Base-by-base conservation (phyloP, 305 asterid genomes). In the Lippia alba region DNA sequence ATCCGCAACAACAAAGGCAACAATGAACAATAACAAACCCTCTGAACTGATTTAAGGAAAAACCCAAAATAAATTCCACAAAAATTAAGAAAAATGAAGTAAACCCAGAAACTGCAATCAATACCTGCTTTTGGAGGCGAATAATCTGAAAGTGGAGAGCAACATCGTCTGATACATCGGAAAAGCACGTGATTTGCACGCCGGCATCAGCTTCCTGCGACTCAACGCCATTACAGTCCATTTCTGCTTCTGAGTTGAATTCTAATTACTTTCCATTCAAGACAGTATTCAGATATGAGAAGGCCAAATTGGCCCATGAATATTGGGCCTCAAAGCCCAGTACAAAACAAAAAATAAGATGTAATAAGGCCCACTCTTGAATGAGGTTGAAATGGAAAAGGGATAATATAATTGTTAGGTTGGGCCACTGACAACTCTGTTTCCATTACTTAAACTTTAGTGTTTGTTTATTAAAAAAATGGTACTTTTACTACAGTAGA, bases 121-220 rank as follows among this genome's bases (percentile, higher is more conserved):
- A 1, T 1, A 83, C 98, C 97, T 93, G 98, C 67, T 87, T 89
- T 56, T 72, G 94, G 71, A 93, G 89, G 24, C 92, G 92, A 54
- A 93, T 81, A 70, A 93, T 93, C 77, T 91, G 97, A 79, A 87
- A 89, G 76, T 90, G 87, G 67, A 90, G 87, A 62, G 84, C 65
- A 15, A 74, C 84, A 56, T 80, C 90, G 45, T 93, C 92, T 3
- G 86, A 82, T 57, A 82, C 61, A 54, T 92, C 83, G 33, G 98
- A 86, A 73, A 89, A 90, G 78, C 84, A 83, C 20, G 92, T 84
- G 84, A 92, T 67, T 66, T 92, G 86, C 56, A 85, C 70, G 46
- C 74, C 78, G 48, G 76, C 61, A 45, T 56, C 78, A 14, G 18
- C 80, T 59, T 64, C 72, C 32, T 56, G 69, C 19, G 45, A 30